These are phyloP conservation scores for Purshia tridentata DNA, from an alignment of 306 rosid genomes.

Conservation along the genomic window DNA sequence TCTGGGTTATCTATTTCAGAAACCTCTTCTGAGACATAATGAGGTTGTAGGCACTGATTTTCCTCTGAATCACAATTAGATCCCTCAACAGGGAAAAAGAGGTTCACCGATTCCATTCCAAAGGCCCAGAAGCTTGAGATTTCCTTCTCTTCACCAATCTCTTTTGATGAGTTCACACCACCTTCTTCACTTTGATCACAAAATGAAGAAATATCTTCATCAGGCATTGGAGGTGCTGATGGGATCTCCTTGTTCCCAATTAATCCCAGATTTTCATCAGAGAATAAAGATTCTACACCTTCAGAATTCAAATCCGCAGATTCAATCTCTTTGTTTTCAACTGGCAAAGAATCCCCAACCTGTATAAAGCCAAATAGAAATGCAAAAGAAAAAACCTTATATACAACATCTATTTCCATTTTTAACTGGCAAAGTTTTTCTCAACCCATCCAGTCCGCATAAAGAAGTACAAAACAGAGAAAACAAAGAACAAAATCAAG, in stretches of 20 bases:
- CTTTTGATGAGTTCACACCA: conserved; percentile 22
- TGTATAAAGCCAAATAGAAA: conserved; percentile 24
- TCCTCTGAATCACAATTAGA: conserved; percentile 16
- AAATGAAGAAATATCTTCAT: conserved; percentile 24
- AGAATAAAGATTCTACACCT: conserved; percentile 23
- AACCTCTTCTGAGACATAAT: conserved; percentile 24
- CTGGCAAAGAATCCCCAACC: conserved; percentile 26
- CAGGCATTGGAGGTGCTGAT: conserved; percentile 37
- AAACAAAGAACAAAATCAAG: conserved; percentile 8
- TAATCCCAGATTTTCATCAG: conserved; percentile 33
- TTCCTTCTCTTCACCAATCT: conserved; percentile 16
- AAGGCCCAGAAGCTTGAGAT: conserved; percentile 8
- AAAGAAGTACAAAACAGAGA: background rate
- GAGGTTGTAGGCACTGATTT: conserved; percentile 22
- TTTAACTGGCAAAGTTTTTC: conserved; percentile 11
- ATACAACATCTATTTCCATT: background rate
- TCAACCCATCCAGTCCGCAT: conserved; percentile 21
- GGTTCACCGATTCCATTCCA: conserved; percentile 32
- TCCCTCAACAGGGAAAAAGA: conserved; percentile 23
- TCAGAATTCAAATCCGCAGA: conserved; percentile 36
- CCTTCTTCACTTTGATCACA: conserved; percentile 29
- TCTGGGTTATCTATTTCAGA: conserved; percentile 16
- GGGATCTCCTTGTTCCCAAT: conserved; percentile 32
- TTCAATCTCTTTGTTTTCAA: conserved; percentile 37
- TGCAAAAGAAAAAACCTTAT: conserved; percentile 9